phyloP scores from a whole-genome alignment of 2,329 filamentous ascomycete genomes.

The Ceratocystis variospora region DNA sequence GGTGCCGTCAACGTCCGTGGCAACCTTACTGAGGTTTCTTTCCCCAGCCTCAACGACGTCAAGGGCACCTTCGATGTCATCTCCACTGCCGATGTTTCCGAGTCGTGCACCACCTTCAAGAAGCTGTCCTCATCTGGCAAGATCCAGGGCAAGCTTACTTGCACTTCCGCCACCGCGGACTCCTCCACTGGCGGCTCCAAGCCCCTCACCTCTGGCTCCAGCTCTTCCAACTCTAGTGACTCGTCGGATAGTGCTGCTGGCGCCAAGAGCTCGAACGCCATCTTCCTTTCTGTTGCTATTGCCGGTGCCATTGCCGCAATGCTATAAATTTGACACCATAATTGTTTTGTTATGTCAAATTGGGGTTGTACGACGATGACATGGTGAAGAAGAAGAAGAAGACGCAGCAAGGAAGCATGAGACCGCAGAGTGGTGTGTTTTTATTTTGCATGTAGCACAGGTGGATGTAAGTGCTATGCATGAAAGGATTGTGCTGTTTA shows the following conservation, averaged over 20 bases:
- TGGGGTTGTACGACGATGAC: neutral
- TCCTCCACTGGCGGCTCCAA: conserved; percentile 36
- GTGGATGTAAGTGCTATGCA: neutral
- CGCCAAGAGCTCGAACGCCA: conserved; percentile 32
- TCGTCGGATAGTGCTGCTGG: conserved; percentile 30
- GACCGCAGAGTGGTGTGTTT: too few relatives aligned
- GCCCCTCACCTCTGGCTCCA: conserved; percentile 22
- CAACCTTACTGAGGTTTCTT: conserved; percentile 61
- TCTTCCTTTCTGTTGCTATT: conserved; percentile 35
- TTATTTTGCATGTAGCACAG: conserved; percentile 1
- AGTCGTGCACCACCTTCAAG: conserved; percentile 42
- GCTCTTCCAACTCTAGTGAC: conserved; percentile 24
- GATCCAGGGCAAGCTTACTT: conserved; percentile 37
- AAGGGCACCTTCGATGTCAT: conserved; percentile 58
- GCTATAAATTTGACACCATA: conserved; percentile 30
- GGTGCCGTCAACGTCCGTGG: conserved; percentile 79
- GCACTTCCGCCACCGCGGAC: conserved; percentile 35
- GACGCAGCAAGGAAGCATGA: too few relatives aligned
- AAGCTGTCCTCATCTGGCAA: conserved; percentile 29
- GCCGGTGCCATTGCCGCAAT: conserved; percentile 37
- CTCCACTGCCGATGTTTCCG: conserved; percentile 47
- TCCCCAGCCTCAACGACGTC: conserved; percentile 54
- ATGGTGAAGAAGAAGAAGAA: neutral
- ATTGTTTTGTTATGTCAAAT: too few relatives aligned
- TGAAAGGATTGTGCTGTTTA: conserved; percentile 6